Conservation (phyloP, 495 filamentous ascomycete species). For the Neurospora discreta region DNA sequence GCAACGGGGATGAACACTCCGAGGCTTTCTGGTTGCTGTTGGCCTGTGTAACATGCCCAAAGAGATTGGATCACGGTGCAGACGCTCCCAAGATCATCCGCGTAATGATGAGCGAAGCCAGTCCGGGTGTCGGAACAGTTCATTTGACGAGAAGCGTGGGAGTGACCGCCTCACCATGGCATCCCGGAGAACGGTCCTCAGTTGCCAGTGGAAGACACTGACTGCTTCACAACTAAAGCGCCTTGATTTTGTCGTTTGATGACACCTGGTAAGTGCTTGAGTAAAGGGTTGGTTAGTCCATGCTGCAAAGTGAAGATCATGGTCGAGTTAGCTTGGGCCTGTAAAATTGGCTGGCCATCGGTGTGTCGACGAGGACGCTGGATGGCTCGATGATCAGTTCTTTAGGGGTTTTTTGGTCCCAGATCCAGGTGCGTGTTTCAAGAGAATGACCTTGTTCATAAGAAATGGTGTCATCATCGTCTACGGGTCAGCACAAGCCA, state of each 20-base stretch:
- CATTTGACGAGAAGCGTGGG: neutral
- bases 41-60: neutral
- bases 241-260: neutral
- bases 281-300: neutral
- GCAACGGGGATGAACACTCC: neutral
- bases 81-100: neutral
- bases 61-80: neutral
- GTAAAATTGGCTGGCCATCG: neutral
- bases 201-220: conserved; percentile 15
- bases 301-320: neutral
- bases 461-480: neutral
- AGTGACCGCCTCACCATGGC: neutral
- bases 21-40: neutral
- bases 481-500: conserved; percentile 1
- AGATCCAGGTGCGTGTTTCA: neutral
- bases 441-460: neutral
- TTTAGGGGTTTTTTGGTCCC: neutral
- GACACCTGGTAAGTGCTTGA: neutral
- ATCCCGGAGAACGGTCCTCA: conserved; percentile 16
- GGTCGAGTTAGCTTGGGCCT: neutral
- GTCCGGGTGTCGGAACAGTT: neutral
- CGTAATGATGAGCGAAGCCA: neutral
- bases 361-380: neutral
- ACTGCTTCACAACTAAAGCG: neutral
- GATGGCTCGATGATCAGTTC: neutral